A percentile compares a stretch with the other conserved stretches of the same genome.
phyloP scores from a whole-genome alignment of 169 alveolate genomes.

The Cystoisospora suis region DNA sequence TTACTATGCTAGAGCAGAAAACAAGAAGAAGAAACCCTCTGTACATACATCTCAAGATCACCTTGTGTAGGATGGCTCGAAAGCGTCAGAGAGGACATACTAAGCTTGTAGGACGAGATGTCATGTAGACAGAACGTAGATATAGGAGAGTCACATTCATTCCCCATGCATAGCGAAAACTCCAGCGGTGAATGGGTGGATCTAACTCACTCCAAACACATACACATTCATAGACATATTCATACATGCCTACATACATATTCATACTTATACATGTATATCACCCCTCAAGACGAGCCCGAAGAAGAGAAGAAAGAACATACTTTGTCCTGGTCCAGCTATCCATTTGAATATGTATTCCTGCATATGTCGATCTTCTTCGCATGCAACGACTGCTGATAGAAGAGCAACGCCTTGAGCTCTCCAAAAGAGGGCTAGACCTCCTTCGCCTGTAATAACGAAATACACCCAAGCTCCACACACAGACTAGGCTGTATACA shows the following conservation, averaged over 20 bases:
- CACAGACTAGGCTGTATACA: no score
- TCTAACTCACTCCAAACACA: background rate
- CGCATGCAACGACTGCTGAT: background rate
- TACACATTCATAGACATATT: background rate
- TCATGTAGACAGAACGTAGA: no score
- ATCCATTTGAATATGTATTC: background rate
- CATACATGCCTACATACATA: background rate
- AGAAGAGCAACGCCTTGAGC: background rate
- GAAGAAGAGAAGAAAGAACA: background rate
- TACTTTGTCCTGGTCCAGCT: constrained; percentile 7
- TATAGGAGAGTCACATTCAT: no score
- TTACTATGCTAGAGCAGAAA: no score
- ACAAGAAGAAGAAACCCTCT: no score
- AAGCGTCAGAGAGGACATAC: no score
- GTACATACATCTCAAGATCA: no score
- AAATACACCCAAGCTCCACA: no score
- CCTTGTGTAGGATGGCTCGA: no score
- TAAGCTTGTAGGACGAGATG: no score
- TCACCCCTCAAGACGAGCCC: background rate
- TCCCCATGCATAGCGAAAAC: no score
- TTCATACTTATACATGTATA: background rate
- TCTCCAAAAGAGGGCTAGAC: constrained; percentile 10
- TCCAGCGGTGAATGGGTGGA: no score
- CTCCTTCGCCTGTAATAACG: background rate
- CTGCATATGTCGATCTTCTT: background rate